Conservation (phyloP, 495 filamentous ascomycete genomes). For the Penicillium odoratum region DNA sequence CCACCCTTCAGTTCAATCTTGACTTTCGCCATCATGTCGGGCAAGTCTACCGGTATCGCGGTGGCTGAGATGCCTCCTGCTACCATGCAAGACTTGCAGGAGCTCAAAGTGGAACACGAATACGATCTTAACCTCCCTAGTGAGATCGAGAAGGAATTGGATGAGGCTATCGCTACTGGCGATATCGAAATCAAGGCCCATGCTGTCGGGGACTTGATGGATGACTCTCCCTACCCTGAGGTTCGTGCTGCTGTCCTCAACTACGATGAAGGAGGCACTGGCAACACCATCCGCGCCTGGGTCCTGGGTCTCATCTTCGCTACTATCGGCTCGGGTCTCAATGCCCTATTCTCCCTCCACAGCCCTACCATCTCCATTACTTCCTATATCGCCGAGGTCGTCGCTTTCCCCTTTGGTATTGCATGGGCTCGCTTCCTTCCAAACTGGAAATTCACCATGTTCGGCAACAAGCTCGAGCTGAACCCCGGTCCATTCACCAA, state of each 20-base stretch:
- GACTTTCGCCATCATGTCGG: neutral
- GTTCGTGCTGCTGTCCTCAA: constrained; percentile 47
- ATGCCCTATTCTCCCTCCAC: constrained; percentile 70
- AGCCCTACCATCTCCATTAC: constrained; percentile 64
- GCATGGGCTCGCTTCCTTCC: constrained; percentile 57
- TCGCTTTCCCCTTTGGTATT: constrained; percentile 67
- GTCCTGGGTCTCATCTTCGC: constrained; percentile 64
- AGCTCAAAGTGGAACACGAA: neutral
- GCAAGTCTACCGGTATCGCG: neutral
- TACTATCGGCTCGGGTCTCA: constrained; percentile 65
- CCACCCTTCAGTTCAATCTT: neutral
- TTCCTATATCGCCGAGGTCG: constrained; percentile 66
- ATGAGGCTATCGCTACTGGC: neutral
- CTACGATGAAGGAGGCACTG: constrained; percentile 63
- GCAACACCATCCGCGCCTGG: constrained; percentile 73
- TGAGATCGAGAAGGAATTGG: neutral
- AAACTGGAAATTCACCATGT: constrained; percentile 47
- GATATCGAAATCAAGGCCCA: neutral
- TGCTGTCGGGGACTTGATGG: constrained; percentile 45
- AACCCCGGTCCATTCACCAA: constrained; percentile 75
- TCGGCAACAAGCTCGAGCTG: constrained; percentile 56
- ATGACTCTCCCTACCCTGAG: constrained; percentile 72
- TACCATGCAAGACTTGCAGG: neutral
- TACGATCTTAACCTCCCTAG: neutral
- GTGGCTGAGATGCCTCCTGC: neutral